Evolutionary conservation across 805 yeast genomes (phyloP).

Genomic region (Saccharomyces cerevisiae): DNA sequence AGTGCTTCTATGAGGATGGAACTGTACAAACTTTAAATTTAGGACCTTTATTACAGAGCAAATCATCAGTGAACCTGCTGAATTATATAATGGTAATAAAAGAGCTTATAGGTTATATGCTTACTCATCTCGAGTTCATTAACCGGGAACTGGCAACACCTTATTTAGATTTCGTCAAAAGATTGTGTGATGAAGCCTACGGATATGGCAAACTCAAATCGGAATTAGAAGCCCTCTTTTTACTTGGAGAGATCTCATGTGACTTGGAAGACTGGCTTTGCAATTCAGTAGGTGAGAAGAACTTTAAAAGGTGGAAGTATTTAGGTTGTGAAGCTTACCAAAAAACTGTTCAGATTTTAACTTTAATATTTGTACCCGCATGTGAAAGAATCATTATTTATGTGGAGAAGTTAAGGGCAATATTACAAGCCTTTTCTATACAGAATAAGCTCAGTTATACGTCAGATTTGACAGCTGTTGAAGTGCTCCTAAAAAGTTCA

Average conservation of each 20-base stretch:
- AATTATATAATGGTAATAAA: slow-evolving; percentile 7
- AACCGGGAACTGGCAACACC: slow-evolving; percentile 15
- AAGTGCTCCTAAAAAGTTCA: not conserved
- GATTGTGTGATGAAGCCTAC: slow-evolving; percentile 13
- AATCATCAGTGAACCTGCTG: slow-evolving; percentile 6
- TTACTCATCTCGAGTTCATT: slow-evolving; percentile 15
- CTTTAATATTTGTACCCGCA: slow-evolving; percentile 45
- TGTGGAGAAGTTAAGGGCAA: slow-evolving; percentile 10
- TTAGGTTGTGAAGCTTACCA: slow-evolving; percentile 46
- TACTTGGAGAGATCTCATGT: slow-evolving; percentile 46
- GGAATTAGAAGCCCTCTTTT: slow-evolving; percentile 25
- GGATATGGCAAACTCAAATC: slow-evolving; percentile 23
- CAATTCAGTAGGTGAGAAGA: slow-evolving; percentile 61
- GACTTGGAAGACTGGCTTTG: slow-evolving; percentile 50
- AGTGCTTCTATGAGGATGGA: slow-evolving; percentile 10
- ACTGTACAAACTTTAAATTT: slow-evolving; percentile 5
- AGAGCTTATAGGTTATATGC: slow-evolving; percentile 10
- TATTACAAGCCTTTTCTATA: slow-evolving; percentile 3
- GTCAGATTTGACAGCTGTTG: not conserved
- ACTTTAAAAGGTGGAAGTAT: slow-evolving; percentile 47
- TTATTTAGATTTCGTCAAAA: slow-evolving; percentile 14
- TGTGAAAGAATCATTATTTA: slow-evolving; percentile 46
- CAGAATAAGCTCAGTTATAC: not conserved
- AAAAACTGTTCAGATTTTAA: slow-evolving; percentile 38
- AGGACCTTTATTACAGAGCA: slow-evolving; percentile 1